Base-by-base conservation (phyloP, 2,329 filamentous ascomycete species). In the Colletotrichum sublineola region DNA sequence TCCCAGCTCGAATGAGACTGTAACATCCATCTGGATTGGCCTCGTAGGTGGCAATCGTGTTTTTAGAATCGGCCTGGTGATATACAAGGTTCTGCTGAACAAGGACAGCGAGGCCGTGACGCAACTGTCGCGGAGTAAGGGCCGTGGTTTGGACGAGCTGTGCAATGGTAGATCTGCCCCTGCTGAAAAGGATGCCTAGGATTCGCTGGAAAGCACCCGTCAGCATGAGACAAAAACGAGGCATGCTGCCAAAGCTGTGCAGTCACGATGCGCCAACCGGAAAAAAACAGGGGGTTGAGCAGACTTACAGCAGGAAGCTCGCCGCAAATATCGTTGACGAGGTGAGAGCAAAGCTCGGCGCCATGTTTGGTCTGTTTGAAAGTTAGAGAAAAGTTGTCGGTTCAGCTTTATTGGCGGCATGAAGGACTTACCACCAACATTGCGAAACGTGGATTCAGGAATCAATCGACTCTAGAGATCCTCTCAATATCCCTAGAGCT, bases 261-360 rank as follows among this genome's bases (percentile, higher is more conserved):
- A 67, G 77, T 48, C 75, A 76, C 74, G 71, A 64, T 58, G 52
- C 44, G 58, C 55, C 31, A 38, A 46, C 31, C 24, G 24, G 50
- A 8, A 36, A 36, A 36, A 11, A 15, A 44, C 5, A 15, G 31
- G 29, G 36, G 50, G 69, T 44, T 55, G 38, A 60, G 48, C 42
- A 65, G 42, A 85, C 92, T 79, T 93, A 98, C 96, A 80, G 94
- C 94, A 74, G 95, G 94, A 71, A 98, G 90, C 84, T 97, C 94
- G 80, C 96, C 96, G 82, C 96, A 96, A 72, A 94, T 88, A 81
- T 98, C 95, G 80, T 95, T 91, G 75, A 98, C 92, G 75, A 98
- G 89, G 80, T 97, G 91, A 85, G 92, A 90, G 86, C 94, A 97
- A 80, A 98, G 93, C 89, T 98, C 94, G 79, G 93, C 91, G 76